These are phyloP conservation scores for Malania oleifera DNA, from an alignment of 164 flowering plant genomes.

Conservation along the genomic window DNA sequence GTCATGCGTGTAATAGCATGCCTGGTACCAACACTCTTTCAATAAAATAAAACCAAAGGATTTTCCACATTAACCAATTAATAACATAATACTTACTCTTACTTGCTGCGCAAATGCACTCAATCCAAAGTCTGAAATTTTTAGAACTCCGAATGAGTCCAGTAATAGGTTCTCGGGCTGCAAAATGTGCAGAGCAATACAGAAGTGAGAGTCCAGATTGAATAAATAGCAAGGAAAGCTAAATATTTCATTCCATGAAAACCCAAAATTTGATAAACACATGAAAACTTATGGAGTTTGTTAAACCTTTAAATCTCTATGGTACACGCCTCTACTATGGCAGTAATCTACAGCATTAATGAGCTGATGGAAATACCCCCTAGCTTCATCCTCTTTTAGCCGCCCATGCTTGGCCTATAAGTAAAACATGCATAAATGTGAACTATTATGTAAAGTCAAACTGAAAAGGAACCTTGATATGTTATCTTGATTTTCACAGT, in stretches of 20 bases:
- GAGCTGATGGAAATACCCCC: constrained; percentile 84
- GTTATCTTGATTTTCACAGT: too few relatives aligned
- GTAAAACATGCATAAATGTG: constrained; percentile 1
- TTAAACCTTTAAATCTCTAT: constrained; percentile 79
- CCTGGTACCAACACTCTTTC: too few relatives aligned
- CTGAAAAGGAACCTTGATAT: too few relatives aligned
- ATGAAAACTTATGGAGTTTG: background rate
- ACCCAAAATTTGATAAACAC: background rate
- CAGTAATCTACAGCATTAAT: constrained; percentile 87
- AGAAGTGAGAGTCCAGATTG: background rate
- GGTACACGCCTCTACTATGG: constrained; percentile 87
- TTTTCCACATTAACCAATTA: too few relatives aligned
- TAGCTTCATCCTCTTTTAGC: constrained; percentile 75
- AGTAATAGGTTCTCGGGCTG: constrained; percentile 52
- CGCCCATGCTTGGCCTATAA: constrained; percentile 62
- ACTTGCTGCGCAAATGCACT: constrained; percentile 45
- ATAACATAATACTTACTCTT: constrained; percentile 20
- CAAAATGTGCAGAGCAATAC: constrained; percentile 14
- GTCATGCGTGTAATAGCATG: too few relatives aligned
- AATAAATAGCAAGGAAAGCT: background rate
- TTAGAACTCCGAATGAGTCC: constrained; percentile 40
- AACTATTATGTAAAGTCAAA: too few relatives aligned
- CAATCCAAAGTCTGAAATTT: constrained; percentile 55
- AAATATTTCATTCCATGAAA: background rate
- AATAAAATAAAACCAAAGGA: too few relatives aligned